Evolutionary conservation across 306 rosid genomes (phyloP), one percentile per base, ranked within the genome.

Genomic region (Alnus rubra): DNA sequence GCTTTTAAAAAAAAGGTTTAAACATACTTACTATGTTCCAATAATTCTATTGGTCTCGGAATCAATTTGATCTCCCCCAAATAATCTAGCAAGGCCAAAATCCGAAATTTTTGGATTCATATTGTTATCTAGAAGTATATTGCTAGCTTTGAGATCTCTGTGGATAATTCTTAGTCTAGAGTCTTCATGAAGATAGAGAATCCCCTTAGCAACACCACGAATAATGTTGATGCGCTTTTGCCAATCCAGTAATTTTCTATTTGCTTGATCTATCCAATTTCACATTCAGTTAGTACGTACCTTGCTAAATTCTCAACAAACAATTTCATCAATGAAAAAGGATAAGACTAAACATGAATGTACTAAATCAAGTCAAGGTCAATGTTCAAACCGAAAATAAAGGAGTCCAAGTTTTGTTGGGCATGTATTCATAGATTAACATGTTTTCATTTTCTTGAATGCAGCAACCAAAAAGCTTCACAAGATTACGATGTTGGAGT

Each of bases 31-130:
- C 96, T 84, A 79, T 16, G 92, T 90, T 79, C 92, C 94, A 0
- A 75, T 84, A 28, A 90, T 73, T 79, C 83, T 88, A 37, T 44
- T 69, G 53, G 90, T 87, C 74, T 84, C 73, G 5, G 54, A 87
- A 56, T 86, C 82, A 0, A 74, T 74, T 47, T 86, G 89, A 78
- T 85, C 87, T 55, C 86, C 92, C 28, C 84, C 83, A 62, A 86
- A 79, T 9, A 84, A 64, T 80, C 83, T 82, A 37, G 94, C 91
- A 18, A 87, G 31, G 4, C 91, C 91, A 33, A 88, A 90, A 74
- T 90, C 94, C n/a, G 89, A 88, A 75, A 90, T 90, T 76, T 90
- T 90, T 5, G 92, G 87, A 67, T 87, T 82, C 90, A 88, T 80
- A 6, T 87, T 85, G 28, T 81, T 9, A 53, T 84, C 92, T 5